These are phyloP conservation scores for Prunus mira DNA, from an alignment of 306 rosid species.

Conservation along the genomic window DNA sequence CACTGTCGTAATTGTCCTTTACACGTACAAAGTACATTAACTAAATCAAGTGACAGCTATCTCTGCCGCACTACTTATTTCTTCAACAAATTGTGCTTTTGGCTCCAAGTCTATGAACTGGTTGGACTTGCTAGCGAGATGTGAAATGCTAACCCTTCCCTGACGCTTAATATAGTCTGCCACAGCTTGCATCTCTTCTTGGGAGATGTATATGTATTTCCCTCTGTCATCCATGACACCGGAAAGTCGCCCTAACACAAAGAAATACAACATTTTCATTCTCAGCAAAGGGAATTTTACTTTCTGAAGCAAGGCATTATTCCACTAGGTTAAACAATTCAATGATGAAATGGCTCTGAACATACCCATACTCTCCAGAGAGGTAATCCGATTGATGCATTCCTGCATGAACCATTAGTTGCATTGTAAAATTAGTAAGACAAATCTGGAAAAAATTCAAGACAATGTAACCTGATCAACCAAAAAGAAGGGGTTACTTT, in stretches of 20 bases:
- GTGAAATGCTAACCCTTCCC: slow-evolving; percentile 95
- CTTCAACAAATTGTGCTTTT: slow-evolving; percentile 61
- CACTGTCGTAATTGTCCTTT: background rate
- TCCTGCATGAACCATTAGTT: slow-evolving; percentile 52
- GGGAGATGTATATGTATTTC: slow-evolving; percentile 84
- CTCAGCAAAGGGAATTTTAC: background rate
- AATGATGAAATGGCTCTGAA: slow-evolving; percentile 10
- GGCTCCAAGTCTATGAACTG: slow-evolving; percentile 99
- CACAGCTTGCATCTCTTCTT: slow-evolving; percentile 94
- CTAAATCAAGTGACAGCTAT: slow-evolving; percentile 47
- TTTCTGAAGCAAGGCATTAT: background rate
- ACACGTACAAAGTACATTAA: background rate
- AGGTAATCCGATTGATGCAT: slow-evolving; percentile 84
- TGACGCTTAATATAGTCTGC: slow-evolving; percentile 83
- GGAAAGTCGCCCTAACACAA: slow-evolving; percentile 70
- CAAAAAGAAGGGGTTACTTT: background rate
- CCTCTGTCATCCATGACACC: slow-evolving; percentile 99
- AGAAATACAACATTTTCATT: slow-evolving; percentile 9
- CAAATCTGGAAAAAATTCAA: background rate
- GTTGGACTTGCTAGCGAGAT: slow-evolving; percentile 92
- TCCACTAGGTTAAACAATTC: background rate
- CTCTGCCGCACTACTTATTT: slow-evolving; percentile 51
- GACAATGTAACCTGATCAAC: background rate
- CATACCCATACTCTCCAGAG: slow-evolving; percentile 83
- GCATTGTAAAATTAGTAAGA: slow-evolving; percentile 14